Evolutionary conservation across 495 filamentous ascomycete genomes (phyloP).

Genomic region (Niebla homalea): DNA sequence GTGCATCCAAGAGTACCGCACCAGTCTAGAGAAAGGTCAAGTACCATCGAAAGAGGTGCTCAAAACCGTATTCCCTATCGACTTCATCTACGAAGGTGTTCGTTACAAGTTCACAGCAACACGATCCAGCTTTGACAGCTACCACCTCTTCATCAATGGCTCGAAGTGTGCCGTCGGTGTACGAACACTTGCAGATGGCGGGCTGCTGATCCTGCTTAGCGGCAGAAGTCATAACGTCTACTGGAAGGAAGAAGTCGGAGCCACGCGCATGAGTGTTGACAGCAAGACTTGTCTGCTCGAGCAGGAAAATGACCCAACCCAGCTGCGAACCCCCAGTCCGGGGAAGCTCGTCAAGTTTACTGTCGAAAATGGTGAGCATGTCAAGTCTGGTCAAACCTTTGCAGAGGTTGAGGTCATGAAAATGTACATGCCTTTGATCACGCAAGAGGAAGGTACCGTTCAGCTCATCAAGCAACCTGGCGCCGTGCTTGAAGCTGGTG

Average conservation of each 20-base stretch:
- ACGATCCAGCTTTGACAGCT: slow-evolving; percentile 82
- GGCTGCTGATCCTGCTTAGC: slow-evolving; percentile 77
- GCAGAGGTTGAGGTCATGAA: slow-evolving; percentile 99
- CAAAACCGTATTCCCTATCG: slow-evolving; percentile 94
- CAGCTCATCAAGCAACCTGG: slow-evolving; percentile 99
- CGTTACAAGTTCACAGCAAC: slow-evolving; percentile 99
- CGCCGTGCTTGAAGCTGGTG: slow-evolving; percentile 92
- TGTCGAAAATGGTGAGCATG: slow-evolving; percentile 91
- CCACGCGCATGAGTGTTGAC: slow-evolving; percentile 90
- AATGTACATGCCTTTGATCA: slow-evolving; percentile 99
- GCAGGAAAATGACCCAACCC: slow-evolving; percentile 98
- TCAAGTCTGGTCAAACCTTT: slow-evolving; percentile 84
- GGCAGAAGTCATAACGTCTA: slow-evolving; percentile 96
- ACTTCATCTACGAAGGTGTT: slow-evolving; percentile 95
- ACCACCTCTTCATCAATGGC: slow-evolving; percentile 97
- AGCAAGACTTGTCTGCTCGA: slow-evolving; percentile 95
- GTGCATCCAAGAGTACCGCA: slow-evolving; percentile 74
- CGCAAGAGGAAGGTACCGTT: slow-evolving; percentile 94
- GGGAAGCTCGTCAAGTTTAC: slow-evolving; percentile 98
- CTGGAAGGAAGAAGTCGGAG: slow-evolving; percentile 97
- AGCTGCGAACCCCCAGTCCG: slow-evolving; percentile 85
- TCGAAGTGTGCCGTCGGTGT: slow-evolving; percentile 93
- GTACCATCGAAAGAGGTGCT: slow-evolving; percentile 91
- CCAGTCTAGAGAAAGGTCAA: slow-evolving; percentile 90
- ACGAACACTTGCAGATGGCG: slow-evolving; percentile 83